Percentiles rank a stretch among this genome's conserved stretches.
These are phyloP conservation scores for Ascodesmis nigricans DNA, from an alignment of 495 filamentous ascomycete genomes.

Conservation along the genomic window DNA sequence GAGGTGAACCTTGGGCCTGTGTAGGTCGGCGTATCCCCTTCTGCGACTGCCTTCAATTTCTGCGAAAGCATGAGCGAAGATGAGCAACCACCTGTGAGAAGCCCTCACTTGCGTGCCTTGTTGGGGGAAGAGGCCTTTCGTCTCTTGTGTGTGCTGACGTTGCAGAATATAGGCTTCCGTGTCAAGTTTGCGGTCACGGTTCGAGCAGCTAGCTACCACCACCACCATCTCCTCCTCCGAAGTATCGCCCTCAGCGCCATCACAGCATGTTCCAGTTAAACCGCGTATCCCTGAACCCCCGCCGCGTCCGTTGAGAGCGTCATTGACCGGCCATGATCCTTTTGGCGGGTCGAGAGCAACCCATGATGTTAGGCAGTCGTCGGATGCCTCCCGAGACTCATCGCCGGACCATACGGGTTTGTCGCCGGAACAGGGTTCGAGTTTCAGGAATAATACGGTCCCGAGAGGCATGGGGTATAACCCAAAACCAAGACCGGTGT, in stretches of 20 bases:
- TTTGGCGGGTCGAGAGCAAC: too few relatives aligned
- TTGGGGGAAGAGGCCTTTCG: not conserved
- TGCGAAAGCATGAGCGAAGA: constrained; percentile 5
- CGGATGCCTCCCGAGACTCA: constrained; percentile 9
- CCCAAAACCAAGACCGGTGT: constrained; percentile 13
- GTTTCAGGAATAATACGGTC: constrained; percentile 13
- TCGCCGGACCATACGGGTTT: not conserved
- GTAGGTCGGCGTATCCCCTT: too few relatives aligned
- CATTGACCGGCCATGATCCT: constrained; percentile 25
- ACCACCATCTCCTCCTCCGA: constrained; percentile 25
- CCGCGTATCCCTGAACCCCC: constrained; percentile 23
- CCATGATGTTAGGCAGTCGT: too few relatives aligned
- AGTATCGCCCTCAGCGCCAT: too few relatives aligned
- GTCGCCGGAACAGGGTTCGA: not conserved
- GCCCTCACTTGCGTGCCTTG: not conserved
- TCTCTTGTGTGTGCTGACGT: too few relatives aligned
- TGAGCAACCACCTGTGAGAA: constrained; percentile 4
- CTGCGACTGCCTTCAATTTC: too few relatives aligned
- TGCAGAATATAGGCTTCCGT: constrained; percentile 31
- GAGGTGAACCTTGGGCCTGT: too few relatives aligned
- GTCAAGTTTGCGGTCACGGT: constrained; percentile 76
- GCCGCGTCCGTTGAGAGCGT: constrained; percentile 27
- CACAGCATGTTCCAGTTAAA: constrained; percentile 21
- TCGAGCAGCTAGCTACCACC: constrained; percentile 58
- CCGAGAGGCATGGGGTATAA: constrained; percentile 9